Evolutionary conservation across 331 rosid species (phyloP), one percentile per base, ranked within the genome.

Genomic region (Phaseolus coccineus): DNA sequence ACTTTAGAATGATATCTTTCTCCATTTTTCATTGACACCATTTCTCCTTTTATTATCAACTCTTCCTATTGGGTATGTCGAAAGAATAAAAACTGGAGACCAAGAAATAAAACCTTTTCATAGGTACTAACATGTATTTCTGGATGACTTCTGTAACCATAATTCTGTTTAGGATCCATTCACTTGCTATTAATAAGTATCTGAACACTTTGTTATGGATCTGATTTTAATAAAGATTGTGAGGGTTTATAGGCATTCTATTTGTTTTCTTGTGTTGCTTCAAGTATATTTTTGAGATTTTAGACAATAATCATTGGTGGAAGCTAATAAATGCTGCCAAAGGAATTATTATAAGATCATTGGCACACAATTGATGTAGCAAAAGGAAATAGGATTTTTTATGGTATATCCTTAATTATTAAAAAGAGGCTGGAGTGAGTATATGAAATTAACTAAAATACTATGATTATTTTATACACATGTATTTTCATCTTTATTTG

Each of bases 351-450:
- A 25, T 64, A 52, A 46, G 71, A 64, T 25, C 82, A 46, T 65
- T 73, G 74, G n/a, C 31, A 28, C 12, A 40, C 31, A 65, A 42
- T 55, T 81, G 57, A 40, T 58, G 61, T 47, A 46, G 27, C 62
- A 48, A 67, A 70, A 24, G 27, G 59, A 19, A 83, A 24, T 15
- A 61, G 39, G 57, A 44, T 66, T 67, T 42, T 77, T 30, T 73
- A 68, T 61, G 73, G 56, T 53, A 51, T 69, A 50, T 37, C 68
- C 35, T 30, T 53, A 68, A 63, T 73, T 33, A 65, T 25, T 78
- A 19, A 58, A 19, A 67, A 71, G 79, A 35, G 81, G 30, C 53
- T 78, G 74, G 68, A 15, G 56, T 74, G 73, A 37, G 63, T 65
- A 31, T 51, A 62, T 37, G 70, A 46, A 64, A n/a, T 64, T 16